Conservation (phyloP, 805 yeast genomes). For the Candida wancherniae region DNA sequence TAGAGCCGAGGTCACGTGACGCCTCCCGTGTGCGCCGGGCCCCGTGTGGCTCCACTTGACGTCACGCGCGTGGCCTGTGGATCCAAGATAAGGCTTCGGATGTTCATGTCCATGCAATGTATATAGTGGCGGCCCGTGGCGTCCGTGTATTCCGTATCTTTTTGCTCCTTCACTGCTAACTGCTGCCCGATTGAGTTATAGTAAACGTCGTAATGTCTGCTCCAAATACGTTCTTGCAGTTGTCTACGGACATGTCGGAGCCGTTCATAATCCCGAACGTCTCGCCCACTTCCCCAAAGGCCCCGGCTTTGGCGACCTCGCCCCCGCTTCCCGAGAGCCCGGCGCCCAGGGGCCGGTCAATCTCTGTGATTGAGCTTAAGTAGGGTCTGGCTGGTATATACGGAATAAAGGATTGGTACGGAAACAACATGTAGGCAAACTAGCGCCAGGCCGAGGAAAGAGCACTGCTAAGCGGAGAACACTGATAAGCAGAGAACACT, state of each 20-base stretch:
- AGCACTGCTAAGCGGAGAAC: no score
- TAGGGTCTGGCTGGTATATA: constrained; percentile 4
- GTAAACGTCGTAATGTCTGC: constrained; percentile 7
- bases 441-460: no score
- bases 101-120: constrained; percentile 15
- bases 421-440: no score
- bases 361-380: constrained; percentile 25
- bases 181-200: neutral
- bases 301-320: constrained; percentile 7
- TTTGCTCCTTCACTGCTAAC: neutral
- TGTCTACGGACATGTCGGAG: constrained; percentile 51
- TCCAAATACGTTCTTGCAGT: constrained; percentile 42
- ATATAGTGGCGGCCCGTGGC: constrained; percentile 9
- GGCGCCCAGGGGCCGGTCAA: constrained; percentile 16
- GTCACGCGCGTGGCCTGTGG: no score
- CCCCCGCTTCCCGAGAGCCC: constrained; percentile 11
- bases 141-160: no score
- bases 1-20: neutral
- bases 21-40: neutral
- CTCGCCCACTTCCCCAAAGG: constrained; percentile 47
- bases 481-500: no score
- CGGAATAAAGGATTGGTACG: no score
- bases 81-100: no score
- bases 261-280: constrained; percentile 64
- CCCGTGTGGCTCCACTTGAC: no score